Evolutionary conservation across 2,329 filamentous ascomycete species (phyloP).

Genomic region (Akanthomyces uredinophilus): DNA sequence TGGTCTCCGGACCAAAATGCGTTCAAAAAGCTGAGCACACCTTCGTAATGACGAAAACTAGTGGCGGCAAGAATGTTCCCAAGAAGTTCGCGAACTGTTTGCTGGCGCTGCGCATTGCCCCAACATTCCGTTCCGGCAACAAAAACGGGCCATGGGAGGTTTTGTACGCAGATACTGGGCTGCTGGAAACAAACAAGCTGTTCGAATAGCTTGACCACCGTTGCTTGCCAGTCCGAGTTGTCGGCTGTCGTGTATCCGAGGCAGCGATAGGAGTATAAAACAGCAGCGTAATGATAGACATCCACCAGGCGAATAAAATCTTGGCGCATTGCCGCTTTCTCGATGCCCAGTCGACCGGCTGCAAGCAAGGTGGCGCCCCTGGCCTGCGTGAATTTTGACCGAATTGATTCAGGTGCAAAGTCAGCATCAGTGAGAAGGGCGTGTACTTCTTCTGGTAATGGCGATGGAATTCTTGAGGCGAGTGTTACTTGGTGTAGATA

Average conservation of each 20-base stretch:
- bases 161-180: constrained; percentile 22
- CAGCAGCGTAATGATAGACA: constrained; percentile 25
- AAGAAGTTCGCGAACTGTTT: constrained; percentile 18
- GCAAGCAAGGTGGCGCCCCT: constrained; percentile 25
- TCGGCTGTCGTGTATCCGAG: constrained; percentile 18
- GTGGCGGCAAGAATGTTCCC: constrained; percentile 19
- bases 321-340: constrained; percentile 17
- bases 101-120: constrained; percentile 19
- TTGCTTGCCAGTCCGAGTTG: constrained; percentile 17
- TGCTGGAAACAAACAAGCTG: constrained; percentile 22
- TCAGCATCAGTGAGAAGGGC: constrained; percentile 2
- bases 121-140: constrained; percentile 26
- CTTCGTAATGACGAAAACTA: constrained; percentile 22
- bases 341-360: constrained; percentile 21
- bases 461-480: constrained; percentile 13
- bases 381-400: constrained; percentile 23
- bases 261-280: constrained; percentile 26
- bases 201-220: constrained; percentile 20
- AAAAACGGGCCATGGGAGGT: constrained; percentile 27
- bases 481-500: constrained; percentile 21
- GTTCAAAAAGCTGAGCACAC: constrained; percentile 21
- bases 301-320: constrained; percentile 27
- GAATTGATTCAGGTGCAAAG: background rate
- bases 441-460: constrained; percentile 5
- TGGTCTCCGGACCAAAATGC: constrained; percentile 23